A percentile compares a stretch with the other conserved stretches of the same genome.
Conservation (phyloP, 768 basidiomycete species). For the Trametes villosa region DNA sequence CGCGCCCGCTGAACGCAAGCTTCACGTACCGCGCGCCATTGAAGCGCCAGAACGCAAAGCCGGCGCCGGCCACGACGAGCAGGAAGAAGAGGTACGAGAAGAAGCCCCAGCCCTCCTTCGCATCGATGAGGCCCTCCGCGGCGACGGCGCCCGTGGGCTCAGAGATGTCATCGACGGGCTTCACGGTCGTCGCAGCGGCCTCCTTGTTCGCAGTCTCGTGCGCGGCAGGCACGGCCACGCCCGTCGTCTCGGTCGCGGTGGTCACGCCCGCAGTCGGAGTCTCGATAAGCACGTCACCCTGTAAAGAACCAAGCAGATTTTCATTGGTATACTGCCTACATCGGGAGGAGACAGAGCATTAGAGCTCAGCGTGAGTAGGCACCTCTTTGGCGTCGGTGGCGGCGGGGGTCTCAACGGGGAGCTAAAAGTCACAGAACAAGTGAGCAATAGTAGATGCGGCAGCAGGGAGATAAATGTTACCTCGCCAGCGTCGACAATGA, state of each 20-base stretch:
- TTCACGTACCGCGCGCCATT: constrained; percentile 54
- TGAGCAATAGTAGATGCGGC: too few species aligned
- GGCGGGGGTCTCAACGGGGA: constrained; percentile 54
- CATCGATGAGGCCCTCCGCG: constrained; percentile 10
- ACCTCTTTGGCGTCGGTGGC: constrained; percentile 84
- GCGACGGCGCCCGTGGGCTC: constrained; percentile 19
- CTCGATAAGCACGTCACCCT: constrained; percentile 4
- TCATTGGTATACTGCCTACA: constrained; percentile 32
- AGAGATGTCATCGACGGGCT: constrained; percentile 27
- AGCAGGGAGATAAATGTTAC: constrained; percentile 43
- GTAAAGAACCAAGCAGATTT: constrained; percentile 29
- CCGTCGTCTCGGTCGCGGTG: constrained; percentile 8
- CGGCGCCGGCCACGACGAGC: constrained; percentile 50
- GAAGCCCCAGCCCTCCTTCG: constrained; percentile 24
- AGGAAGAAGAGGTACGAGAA: constrained; percentile 30
- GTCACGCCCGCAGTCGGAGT: neutral
- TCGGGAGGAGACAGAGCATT: constrained; percentile 39
- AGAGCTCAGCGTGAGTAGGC: constrained; percentile 95
- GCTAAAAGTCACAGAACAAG: constrained; percentile 40
- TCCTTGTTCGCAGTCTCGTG: constrained; percentile 16
- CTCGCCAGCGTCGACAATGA: constrained; percentile 89
- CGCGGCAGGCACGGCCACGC: constrained; percentile 12
- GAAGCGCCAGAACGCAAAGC: constrained; percentile 48
- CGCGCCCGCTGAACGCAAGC: constrained; percentile 41
- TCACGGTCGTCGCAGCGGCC: constrained; percentile 21